Percentiles rank a stretch among this genome's conserved stretches.
Conservation (phyloP, 2,329 filamentous ascomycete genomes). For the Phialemoniopsis sp. region DNA sequence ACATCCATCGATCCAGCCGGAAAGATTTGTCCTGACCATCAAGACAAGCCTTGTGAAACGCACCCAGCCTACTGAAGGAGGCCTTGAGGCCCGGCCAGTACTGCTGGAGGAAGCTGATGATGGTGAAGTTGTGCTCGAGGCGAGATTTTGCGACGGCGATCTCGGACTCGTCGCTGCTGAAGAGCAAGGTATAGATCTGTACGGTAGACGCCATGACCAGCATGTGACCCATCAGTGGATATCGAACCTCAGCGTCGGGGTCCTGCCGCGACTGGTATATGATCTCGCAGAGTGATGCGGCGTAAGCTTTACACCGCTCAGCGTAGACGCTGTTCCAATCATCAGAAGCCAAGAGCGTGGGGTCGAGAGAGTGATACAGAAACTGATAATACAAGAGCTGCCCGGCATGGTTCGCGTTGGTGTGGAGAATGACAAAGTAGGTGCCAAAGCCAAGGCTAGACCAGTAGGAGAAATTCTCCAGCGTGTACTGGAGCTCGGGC, state of each 20-base stretch:
- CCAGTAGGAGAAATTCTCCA: slow-evolving; percentile 30
- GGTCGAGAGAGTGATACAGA: slow-evolving; percentile 24
- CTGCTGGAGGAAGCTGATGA: slow-evolving; percentile 30
- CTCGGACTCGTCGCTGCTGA: slow-evolving; percentile 27
- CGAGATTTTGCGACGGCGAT: slow-evolving; percentile 25
- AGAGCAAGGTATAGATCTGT: slow-evolving; percentile 39
- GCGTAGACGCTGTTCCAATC: slow-evolving; percentile 25
- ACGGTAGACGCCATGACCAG: slow-evolving; percentile 41
- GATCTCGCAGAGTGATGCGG: slow-evolving; percentile 31
- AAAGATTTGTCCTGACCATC: slow-evolving; percentile 29
- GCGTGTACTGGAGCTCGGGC: slow-evolving; percentile 26
- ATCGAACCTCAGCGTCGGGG: slow-evolving; percentile 32
- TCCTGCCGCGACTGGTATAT: slow-evolving; percentile 30
- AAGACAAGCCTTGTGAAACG: slow-evolving; percentile 36
- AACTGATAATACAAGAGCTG: slow-evolving; percentile 43
- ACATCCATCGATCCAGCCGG: slow-evolving; percentile 35
- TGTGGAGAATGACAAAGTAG: slow-evolving; percentile 37
- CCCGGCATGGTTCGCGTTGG: slow-evolving; percentile 41
- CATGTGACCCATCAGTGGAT: slow-evolving; percentile 40
- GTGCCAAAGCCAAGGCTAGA: slow-evolving; percentile 32
- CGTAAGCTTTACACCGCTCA: slow-evolving; percentile 31
- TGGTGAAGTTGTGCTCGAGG: slow-evolving; percentile 38
- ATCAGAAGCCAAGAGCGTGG: too few relatives aligned
- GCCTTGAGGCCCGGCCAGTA: slow-evolving; percentile 35
- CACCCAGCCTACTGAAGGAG: slow-evolving; percentile 29